Evolutionary conservation across 768 basidiomycete species (phyloP).

Genomic region (Xerocomellus chrysenteron): DNA sequence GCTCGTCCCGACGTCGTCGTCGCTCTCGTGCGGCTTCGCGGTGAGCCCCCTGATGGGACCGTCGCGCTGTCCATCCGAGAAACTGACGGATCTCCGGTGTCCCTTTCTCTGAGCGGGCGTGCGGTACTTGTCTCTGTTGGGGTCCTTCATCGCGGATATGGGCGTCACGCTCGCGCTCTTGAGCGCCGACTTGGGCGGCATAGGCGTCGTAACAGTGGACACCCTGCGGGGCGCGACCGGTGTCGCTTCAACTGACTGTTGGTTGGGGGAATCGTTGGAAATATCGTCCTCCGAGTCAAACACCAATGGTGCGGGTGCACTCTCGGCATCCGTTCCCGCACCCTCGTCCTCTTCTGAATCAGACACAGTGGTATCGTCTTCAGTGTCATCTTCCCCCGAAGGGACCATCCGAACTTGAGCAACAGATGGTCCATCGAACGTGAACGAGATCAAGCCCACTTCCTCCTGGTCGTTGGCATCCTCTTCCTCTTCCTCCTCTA

Average conservation of each 20-base stretch:
- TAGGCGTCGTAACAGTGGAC: constrained; percentile 19
- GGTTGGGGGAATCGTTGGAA: constrained; percentile 16
- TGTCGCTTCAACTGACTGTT: constrained; percentile 14
- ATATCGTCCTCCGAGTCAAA: constrained; percentile 41
- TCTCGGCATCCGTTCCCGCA: constrained; percentile 6
- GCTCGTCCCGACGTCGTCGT: constrained; percentile 33
- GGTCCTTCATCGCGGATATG: constrained; percentile 55
- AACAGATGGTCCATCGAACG: constrained; percentile 60
- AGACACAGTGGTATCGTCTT: constrained; percentile 43
- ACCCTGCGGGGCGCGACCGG: constrained; percentile 18
- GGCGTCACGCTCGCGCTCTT: constrained; percentile 54
- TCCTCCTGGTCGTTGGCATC: constrained; percentile 62
- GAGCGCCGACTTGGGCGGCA: constrained; percentile 40
- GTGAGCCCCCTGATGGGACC: constrained; percentile 80
- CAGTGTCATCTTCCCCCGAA: constrained; percentile 30
- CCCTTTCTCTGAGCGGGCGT: constrained; percentile 52
- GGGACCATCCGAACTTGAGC: constrained; percentile 54
- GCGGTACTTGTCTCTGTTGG: constrained; percentile 45
- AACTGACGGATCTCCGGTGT: constrained; percentile 88
- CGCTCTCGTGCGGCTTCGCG: constrained; percentile 36
- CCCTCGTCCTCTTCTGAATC: constrained; percentile 30
- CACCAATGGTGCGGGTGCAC: constrained; percentile 4
- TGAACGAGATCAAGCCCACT: constrained; percentile 67
- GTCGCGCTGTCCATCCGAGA: constrained; percentile 89
- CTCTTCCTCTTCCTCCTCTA: constrained; percentile 48